These are phyloP conservation scores for Beauveria rudraprayagi DNA, from an alignment of 2,329 filamentous ascomycete genomes.

Conservation along the genomic window DNA sequence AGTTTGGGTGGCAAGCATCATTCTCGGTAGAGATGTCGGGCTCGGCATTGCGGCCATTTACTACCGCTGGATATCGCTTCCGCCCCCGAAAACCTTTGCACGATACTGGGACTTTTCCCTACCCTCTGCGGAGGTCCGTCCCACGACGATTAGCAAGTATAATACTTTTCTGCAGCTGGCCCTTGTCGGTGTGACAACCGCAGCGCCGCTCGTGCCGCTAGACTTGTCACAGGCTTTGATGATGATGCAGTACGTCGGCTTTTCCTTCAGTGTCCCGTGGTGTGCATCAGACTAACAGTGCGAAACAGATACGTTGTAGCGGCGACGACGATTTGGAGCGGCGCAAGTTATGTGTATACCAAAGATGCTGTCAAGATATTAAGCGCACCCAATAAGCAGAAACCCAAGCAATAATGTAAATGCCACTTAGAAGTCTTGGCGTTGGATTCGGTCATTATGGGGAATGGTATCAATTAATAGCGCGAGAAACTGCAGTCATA, in stretches of 20 bases:
- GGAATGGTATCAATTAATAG: too few species aligned
- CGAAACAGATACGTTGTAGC: conserved; percentile 68
- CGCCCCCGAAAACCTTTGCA: conserved; percentile 82
- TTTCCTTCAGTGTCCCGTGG: neutral
- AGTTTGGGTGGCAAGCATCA: conserved; percentile 85
- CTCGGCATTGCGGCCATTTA: conserved; percentile 84
- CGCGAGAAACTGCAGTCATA: too few species aligned
- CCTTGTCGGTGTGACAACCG: conserved; percentile 76
- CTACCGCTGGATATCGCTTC: conserved; percentile 90
- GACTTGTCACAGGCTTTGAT: conserved; percentile 48
- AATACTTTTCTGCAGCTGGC: conserved; percentile 90
- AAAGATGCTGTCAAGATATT: conserved; percentile 91
- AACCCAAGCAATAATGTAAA: neutral
- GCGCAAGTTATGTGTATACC: conserved; percentile 81
- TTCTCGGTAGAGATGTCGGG: conserved; percentile 79
- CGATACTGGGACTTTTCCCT: conserved; percentile 97
- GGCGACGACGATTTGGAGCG: conserved; percentile 86
- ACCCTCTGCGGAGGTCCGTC: conserved; percentile 75
- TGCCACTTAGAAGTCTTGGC: neutral
- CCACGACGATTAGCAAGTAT: conserved; percentile 78
- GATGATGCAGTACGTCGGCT: conserved; percentile 52
- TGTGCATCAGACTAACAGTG: neutral
- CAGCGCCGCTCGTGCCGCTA: conserved; percentile 64
- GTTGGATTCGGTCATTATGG: too few species aligned
- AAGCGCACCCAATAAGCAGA: conserved; percentile 21